Conservation (phyloP, 169 alveolate genomes). For the Perkinsus olseni region DNA sequence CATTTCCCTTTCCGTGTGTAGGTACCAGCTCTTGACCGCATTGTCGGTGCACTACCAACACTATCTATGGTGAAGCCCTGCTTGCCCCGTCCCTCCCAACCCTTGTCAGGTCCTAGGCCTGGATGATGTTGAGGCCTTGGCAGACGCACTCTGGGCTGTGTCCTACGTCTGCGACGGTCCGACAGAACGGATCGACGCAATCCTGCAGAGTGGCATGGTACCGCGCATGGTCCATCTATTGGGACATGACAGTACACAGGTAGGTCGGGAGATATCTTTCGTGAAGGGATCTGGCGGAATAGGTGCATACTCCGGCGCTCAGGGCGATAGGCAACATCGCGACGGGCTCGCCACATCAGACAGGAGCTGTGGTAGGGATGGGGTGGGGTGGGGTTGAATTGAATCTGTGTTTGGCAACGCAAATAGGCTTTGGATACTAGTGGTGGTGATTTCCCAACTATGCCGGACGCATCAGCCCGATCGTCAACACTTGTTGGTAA, state of each 20-base stretch:
- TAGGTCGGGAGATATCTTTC: too few species aligned
- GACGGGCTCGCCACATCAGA: conserved; percentile 85
- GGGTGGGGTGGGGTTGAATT: conserved; percentile 69
- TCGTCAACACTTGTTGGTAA: too few species aligned
- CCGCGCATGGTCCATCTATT: conserved; percentile 71
- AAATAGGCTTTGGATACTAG: conserved; percentile 79
- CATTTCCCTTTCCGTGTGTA: neutral
- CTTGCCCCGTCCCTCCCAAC: neutral
- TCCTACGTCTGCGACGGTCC: conserved; percentile 87
- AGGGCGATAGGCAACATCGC: conserved; percentile 87
- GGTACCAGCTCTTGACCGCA: neutral
- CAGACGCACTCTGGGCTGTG: conserved; percentile 90
- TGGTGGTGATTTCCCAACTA: too few species aligned
- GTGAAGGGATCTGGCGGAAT: neutral
- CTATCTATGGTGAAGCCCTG: neutral
- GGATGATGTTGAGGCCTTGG: conserved; percentile 42
- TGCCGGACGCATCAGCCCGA: too few species aligned
- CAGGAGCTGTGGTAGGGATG: conserved; percentile 73
- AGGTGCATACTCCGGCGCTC: conserved; percentile 82
- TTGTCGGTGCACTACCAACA: neutral
- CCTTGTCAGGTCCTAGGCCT: neutral
- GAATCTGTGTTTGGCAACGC: conserved; percentile 57
- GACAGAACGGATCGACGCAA: conserved; percentile 73
- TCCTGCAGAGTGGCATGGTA: conserved; percentile 74
- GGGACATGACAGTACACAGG: conserved; percentile 34